Evolutionary conservation across 371 early-diverging fungal species (phyloP).

Genomic region (Mucor racemosus): DNA sequence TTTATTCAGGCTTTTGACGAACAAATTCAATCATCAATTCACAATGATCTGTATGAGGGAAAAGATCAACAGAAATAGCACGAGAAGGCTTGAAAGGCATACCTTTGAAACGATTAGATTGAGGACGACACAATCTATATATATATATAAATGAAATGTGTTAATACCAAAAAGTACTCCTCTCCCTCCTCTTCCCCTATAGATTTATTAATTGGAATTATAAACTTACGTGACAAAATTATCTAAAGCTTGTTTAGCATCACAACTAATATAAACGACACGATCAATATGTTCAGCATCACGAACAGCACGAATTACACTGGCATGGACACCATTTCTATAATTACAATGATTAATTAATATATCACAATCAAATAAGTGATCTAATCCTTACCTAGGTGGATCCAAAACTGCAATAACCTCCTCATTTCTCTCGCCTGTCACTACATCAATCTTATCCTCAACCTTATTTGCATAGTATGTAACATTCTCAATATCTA

Average conservation of each 20-base stretch:
- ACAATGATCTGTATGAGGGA: constrained; percentile 79
- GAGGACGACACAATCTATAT: constrained; percentile 60
- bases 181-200: not conserved
- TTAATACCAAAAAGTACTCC: not conserved
- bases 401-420: constrained; percentile 80
- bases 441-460: constrained; percentile 58
- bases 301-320: constrained; percentile 71
- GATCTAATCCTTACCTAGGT: constrained; percentile 56
- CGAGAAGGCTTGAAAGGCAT: constrained; percentile 66
- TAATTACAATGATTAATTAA: not conserved
- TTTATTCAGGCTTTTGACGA: constrained; percentile 14
- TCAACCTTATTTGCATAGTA: constrained; percentile 73
- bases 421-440: constrained; percentile 39
- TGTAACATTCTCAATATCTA: constrained; percentile 57
- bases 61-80: constrained; percentile 75
- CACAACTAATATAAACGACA: constrained; percentile 81
- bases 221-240: constrained; percentile 72
- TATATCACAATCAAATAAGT: not conserved
- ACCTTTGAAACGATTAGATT: constrained; percentile 62
- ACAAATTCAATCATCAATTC: constrained; percentile 78
- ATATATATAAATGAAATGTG: not conserved
- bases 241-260: constrained; percentile 61
- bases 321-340: constrained; percentile 64
- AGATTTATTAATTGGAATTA: not conserved
- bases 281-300: constrained; percentile 58